A percentile compares a stretch with the other conserved stretches of the same genome.
phyloP scores from a whole-genome alignment of 1,284 basidiomycete genomes.

The Boletellus deceptivus region DNA sequence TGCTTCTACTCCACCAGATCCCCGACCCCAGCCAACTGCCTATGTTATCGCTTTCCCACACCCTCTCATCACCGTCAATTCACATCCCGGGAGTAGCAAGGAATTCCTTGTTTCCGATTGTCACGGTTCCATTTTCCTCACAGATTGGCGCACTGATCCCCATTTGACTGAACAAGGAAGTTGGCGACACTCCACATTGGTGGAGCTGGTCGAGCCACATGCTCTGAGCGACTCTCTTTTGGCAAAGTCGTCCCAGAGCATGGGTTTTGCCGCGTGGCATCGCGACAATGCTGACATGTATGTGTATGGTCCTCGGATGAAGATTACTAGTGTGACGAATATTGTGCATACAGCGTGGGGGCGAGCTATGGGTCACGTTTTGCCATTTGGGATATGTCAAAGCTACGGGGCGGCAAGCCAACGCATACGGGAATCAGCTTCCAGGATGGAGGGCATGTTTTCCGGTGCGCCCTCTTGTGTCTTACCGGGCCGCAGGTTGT shows the following conservation, averaged over 20 bases:
- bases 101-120: slow-evolving; percentile 74
- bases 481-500: neutral
- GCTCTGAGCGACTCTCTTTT: slow-evolving; percentile 53
- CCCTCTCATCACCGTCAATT: slow-evolving; percentile 62
- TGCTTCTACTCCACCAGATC: slow-evolving; percentile 22
- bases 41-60: slow-evolving; percentile 71
- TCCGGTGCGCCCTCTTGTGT: slow-evolving; percentile 49
- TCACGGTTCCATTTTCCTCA: slow-evolving; percentile 67
- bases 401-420: slow-evolving; percentile 71
- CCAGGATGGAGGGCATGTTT: slow-evolving; percentile 61
- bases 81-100: slow-evolving; percentile 71
- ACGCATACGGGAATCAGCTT: slow-evolving; percentile 56
- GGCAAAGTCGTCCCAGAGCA: slow-evolving; percentile 46
- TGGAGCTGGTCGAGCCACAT: slow-evolving; percentile 71
- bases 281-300: slow-evolving; percentile 66
- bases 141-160: slow-evolving; percentile 76
- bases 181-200: slow-evolving; percentile 58
- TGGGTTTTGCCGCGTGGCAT: slow-evolving; percentile 66
- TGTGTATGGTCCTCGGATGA: slow-evolving; percentile 35
- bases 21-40: slow-evolving; percentile 66
- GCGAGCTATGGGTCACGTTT: slow-evolving; percentile 68
- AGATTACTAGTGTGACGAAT: slow-evolving; percentile 6
- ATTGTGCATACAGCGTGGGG: slow-evolving; percentile 52
- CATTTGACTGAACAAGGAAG: slow-evolving; percentile 49
- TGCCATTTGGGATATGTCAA: slow-evolving; percentile 71